phyloP scores from a whole-genome alignment of 306 rosid species.

The Pachyrhizus erosus region DNA sequence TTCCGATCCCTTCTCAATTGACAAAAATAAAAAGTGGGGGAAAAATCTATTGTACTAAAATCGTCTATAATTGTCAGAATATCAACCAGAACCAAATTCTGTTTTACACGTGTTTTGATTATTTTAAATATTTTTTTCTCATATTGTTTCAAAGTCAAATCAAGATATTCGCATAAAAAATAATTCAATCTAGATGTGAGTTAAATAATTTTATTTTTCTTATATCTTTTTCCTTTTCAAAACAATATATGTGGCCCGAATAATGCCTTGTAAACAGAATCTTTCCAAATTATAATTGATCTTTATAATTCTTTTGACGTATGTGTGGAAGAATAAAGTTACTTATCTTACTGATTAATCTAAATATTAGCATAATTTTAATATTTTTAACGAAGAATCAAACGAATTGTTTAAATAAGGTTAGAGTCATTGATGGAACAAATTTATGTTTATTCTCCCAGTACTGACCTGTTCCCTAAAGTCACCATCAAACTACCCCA shows the following conservation, averaged over 20 bases:
- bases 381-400: not conserved
- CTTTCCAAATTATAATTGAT: not conserved
- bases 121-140: not conserved
- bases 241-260: not conserved
- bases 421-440: too few relatives aligned
- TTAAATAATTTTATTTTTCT: not conserved
- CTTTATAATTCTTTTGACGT: not conserved
- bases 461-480: not conserved
- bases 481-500: slow-evolving; percentile 3
- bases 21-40: not conserved
- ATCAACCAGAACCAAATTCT: not conserved
- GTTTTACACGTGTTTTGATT: not conserved
- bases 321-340: not conserved
- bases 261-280: not conserved
- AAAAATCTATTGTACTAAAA: not conserved
- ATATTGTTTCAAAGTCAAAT: not conserved
- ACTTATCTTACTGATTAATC: not conserved
- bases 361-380: not conserved
- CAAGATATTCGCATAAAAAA: not conserved
- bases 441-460: not conserved
- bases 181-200: not conserved
- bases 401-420: not conserved
- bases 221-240: not conserved
- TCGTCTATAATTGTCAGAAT: not conserved
- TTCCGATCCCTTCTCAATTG: not conserved